These are phyloP conservation scores for Fusarium albosuccineum DNA, from an alignment of 2,329 filamentous ascomycete genomes.

Conservation along the genomic window DNA sequence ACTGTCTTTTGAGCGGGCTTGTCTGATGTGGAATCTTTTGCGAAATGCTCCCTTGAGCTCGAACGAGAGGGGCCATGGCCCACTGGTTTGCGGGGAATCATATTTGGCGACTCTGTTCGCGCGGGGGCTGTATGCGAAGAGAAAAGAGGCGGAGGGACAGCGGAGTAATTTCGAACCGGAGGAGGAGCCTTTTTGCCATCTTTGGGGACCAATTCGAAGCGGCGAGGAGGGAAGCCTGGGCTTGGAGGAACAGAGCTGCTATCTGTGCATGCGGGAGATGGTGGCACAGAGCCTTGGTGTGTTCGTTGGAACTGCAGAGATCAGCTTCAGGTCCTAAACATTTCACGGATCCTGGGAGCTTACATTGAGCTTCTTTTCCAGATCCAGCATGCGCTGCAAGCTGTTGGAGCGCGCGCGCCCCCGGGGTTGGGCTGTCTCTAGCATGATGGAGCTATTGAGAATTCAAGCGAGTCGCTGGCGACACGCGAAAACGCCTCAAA, in stretches of 20 bases:
- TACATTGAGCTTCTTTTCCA: slow-evolving; percentile 71
- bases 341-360: slow-evolving; percentile 37
- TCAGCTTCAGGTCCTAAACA: slow-evolving; percentile 3
- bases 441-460: slow-evolving; percentile 28
- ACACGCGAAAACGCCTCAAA: slow-evolving; percentile 18
- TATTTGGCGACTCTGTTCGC: slow-evolving; percentile 28
- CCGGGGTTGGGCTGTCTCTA: slow-evolving; percentile 30
- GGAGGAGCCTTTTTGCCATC: slow-evolving; percentile 40
- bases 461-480: slow-evolving; percentile 32
- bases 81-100: slow-evolving; percentile 37
- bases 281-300: slow-evolving; percentile 34
- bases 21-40: slow-evolving; percentile 29
- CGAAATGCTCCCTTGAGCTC: slow-evolving; percentile 22
- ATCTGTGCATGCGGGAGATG: slow-evolving; percentile 33
- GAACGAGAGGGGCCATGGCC: slow-evolving; percentile 13
- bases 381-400: slow-evolving; percentile 70
- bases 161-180: slow-evolving; percentile 44
- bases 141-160: slow-evolving; percentile 38
- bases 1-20: slow-evolving; percentile 48
- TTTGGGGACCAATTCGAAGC: slow-evolving; percentile 45
- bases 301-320: slow-evolving; percentile 32
- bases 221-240: slow-evolving; percentile 39
- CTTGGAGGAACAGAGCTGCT: slow-evolving; percentile 37
- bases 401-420: slow-evolving; percentile 56
- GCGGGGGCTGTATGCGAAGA: slow-evolving; percentile 24